Conservation (phyloP, 495 filamentous ascomycete genomes). For the Staphylotrichum longicolle region DNA sequence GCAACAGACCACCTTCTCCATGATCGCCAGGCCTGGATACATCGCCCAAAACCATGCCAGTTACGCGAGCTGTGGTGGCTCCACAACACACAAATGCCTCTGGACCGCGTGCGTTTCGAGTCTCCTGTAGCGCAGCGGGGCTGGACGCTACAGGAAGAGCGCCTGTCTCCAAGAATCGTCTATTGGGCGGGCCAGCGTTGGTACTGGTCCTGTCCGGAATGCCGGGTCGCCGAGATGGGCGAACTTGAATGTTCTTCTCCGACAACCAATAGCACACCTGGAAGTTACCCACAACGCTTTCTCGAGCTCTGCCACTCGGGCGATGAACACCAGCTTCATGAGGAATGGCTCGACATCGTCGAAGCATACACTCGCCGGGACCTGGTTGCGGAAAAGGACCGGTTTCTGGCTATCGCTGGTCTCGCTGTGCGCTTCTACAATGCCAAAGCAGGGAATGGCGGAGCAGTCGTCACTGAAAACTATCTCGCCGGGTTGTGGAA, state of each 20-base stretch:
- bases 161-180: conserved; percentile 34
- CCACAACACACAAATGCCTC: conserved; percentile 23
- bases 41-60: conserved; percentile 28
- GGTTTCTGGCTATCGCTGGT: conserved; percentile 35
- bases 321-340: conserved; percentile 27
- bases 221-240: conserved; percentile 26
- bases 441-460: conserved; percentile 28
- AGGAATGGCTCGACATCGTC: conserved; percentile 38
- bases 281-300: conserved; percentile 32
- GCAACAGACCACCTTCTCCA: conserved; percentile 31
- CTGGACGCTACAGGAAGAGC: conserved; percentile 38
- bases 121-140: conserved; percentile 31
- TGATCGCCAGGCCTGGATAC: conserved; percentile 29
- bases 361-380: conserved; percentile 35
- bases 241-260: conserved; percentile 11
- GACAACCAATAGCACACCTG: background rate
- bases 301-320: conserved; percentile 31
- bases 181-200: conserved; percentile 35
- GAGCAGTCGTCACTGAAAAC: conserved; percentile 24
- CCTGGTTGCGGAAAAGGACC: conserved; percentile 30
- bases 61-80: conserved; percentile 32
- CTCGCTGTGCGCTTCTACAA: conserved; percentile 36
- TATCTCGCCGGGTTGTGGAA: conserved; percentile 35
- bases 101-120: conserved; percentile 28
- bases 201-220: conserved; percentile 37